Base-by-base conservation (phyloP, 2,329 filamentous ascomycete genomes). In the Fusarium nodosum region DNA sequence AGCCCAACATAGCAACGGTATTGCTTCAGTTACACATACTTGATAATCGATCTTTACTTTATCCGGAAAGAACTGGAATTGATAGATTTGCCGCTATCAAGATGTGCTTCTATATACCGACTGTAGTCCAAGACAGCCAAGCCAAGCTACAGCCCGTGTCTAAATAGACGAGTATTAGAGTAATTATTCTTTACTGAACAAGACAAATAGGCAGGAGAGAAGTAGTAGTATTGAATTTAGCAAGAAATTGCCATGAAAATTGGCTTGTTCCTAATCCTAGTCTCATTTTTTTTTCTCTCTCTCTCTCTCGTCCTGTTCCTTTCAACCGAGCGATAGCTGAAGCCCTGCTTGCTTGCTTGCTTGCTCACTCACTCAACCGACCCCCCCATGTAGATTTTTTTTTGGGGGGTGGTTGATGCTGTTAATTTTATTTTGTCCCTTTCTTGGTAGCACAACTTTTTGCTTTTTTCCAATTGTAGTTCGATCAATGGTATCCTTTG, bases 301-400 rank as follows among this genome's bases (percentile, higher is more conserved):
- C 42, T 57, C 64, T 56, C 73, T 68, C 56, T 74, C 42, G 56
- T 62, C 64, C 45, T 28, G 50, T 66, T 73, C 72, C 70, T 58
- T 74, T 74, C 70, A 68, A 60, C 72, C 72, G 72, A 66, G 59
- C 72, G 72, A 66, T 57, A 31, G 18, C 65, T 69, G 68, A 66
- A 54, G 39, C 44, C 30, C 31, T 47, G 45, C 34, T 57, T 50
- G 33, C 22, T 24, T n/a, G n/a, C n/a, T n/a, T 24, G 22, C 42
- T 30, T 18, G 11, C 16, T 45, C 42, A 13, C 10, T 50, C 51
- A 42, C 39, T 57, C 66, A 36, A 50, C 47, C 66, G 63, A 44
- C 51, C 56, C 62, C 62, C 34, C 56, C 62, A 39, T 54, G 47
- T 52, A 58, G 41, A 41, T 34, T 34, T 18, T 34, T 34, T 45